Percentiles rank a stretch among this genome's conserved stretches.
These are phyloP conservation scores for Globisporangium paddicum DNA, from an alignment of 352 stramenopile species.

Conservation along the genomic window DNA sequence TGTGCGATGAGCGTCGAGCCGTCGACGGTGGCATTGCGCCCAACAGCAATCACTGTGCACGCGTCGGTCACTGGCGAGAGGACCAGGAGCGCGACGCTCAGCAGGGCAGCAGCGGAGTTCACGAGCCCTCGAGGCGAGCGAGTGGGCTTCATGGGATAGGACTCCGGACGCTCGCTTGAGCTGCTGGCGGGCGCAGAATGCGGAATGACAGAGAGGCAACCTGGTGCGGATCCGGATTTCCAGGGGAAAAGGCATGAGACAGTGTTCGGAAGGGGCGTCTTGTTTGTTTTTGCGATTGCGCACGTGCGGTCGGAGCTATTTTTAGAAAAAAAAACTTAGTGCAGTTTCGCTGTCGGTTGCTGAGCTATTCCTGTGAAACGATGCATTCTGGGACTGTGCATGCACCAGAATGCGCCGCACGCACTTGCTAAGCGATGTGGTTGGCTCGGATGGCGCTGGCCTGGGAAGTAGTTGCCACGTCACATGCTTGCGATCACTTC, in stretches of 20 bases:
- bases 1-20: conserved; percentile 75
- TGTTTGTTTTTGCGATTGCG: background rate
- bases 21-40: conserved; percentile 51
- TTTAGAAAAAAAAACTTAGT: background rate
- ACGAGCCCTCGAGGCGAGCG: background rate
- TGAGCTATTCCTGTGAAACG: background rate
- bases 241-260: conserved; percentile 5
- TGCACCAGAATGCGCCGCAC: background rate
- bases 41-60: conserved; percentile 80
- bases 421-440: background rate
- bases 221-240: background rate
- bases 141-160: background rate
- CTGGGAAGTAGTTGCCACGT: too few species aligned
- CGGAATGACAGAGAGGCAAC: background rate
- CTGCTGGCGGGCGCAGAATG: background rate
- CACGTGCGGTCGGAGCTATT: background rate
- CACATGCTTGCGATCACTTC: too few species aligned
- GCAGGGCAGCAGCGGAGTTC: too few species aligned
- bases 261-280: background rate
- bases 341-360: background rate
- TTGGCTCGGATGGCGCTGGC: too few species aligned
- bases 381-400: background rate
- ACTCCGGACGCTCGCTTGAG: background rate
- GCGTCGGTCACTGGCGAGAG: conserved; percentile 16
- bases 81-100: background rate